Percentiles rank a stretch among this genome's conserved stretches.
phyloP scores from a whole-genome alignment of 768 basidiomycete species.

The Russula olivacea region DNA sequence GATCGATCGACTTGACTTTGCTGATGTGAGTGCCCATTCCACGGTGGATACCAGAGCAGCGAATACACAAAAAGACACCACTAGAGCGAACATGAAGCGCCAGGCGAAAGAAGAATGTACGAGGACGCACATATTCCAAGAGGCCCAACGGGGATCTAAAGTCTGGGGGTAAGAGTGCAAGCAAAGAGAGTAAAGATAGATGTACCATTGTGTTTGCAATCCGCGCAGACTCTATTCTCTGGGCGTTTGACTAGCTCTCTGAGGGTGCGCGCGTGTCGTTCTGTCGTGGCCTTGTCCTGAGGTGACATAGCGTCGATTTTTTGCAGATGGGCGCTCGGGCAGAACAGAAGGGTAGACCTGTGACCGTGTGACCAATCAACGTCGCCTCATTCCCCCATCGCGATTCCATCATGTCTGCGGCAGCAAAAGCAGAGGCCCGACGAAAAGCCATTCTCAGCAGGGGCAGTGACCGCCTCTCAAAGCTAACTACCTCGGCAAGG shows the following conservation, averaged over 20 bases:
- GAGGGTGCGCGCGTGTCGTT: slow-evolving; percentile 68
- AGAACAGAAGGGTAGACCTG: not conserved
- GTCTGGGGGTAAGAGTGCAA: not conserved
- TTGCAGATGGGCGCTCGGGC: not conserved
- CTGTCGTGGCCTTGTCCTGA: slow-evolving; percentile 84
- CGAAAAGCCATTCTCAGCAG: slow-evolving; percentile 69
- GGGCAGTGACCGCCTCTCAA: slow-evolving; percentile 69
- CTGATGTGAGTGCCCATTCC: slow-evolving; percentile 98
- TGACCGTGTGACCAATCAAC: not conserved
- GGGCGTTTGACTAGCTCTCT: slow-evolving; percentile 82
- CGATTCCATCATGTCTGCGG: slow-evolving; percentile 34
- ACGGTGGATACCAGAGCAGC: slow-evolving; percentile 95
- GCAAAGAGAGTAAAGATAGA: slow-evolving; percentile 4
- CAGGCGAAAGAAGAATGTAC: not conserved
- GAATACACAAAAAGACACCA: slow-evolving; percentile 91
- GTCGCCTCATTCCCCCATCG: not conserved
- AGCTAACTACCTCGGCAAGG: slow-evolving; percentile 68
- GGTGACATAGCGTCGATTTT: slow-evolving; percentile 33
- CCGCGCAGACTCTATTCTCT: slow-evolving; percentile 92
- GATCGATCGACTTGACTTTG: slow-evolving; percentile 94
- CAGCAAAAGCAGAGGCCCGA: slow-evolving; percentile 72
- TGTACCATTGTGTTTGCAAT: slow-evolving; percentile 94
- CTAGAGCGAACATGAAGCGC: slow-evolving; percentile 35
- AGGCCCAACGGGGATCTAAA: slow-evolving; percentile 94
- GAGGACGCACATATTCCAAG: slow-evolving; percentile 79